Percentiles rank a stretch among this genome's conserved stretches.
Evolutionary conservation across 495 filamentous ascomycete species (phyloP).

Genomic region (Hyaloscypha variabilis): DNA sequence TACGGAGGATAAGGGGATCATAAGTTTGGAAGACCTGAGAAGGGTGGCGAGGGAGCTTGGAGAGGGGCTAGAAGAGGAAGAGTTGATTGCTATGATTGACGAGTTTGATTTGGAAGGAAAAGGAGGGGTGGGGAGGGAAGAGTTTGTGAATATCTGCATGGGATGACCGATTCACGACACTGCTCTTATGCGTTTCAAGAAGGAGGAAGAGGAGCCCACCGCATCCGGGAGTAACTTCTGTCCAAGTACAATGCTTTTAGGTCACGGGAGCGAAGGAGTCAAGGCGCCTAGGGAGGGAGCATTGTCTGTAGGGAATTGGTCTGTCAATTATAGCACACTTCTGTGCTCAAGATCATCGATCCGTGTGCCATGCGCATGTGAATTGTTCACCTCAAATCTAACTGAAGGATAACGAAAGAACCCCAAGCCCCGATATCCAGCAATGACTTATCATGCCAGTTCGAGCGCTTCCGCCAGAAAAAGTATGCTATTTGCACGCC

Average conservation of each 20-base stretch:
- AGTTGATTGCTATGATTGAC: constrained; percentile 94
- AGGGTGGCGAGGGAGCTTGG: constrained; percentile 89
- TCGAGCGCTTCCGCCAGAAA: constrained; percentile 11
- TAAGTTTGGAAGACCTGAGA: constrained; percentile 82
- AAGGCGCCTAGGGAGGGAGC: constrained; percentile 3
- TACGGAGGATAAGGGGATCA: constrained; percentile 72
- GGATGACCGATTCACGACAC: constrained; percentile 12
- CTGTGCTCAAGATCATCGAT: constrained; percentile 1
- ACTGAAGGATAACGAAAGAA: constrained; percentile 17
- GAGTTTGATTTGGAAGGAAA: constrained; percentile 97
- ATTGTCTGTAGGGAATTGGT: constrained; percentile 4
- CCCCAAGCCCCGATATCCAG: constrained; percentile 18
- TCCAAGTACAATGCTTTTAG: background rate
- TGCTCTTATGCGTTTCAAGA: background rate
- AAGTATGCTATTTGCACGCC: constrained; percentile 29
- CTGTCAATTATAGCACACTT: constrained; percentile 3
- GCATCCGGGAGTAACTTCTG: background rate
- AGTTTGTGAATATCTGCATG: constrained; percentile 81
- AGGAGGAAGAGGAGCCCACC: background rate
- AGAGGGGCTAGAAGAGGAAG: constrained; percentile 89
- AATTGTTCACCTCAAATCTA: constrained; percentile 30
- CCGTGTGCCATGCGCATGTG: constrained; percentile 23
- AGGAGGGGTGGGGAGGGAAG: constrained; percentile 84
- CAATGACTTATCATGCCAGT: constrained; percentile 20
- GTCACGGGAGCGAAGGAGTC: constrained; percentile 22